Evolutionary conservation across 257 asterid species (phyloP), one percentile per base, ranked within the genome.

Genomic region (Solanum acaule): DNA sequence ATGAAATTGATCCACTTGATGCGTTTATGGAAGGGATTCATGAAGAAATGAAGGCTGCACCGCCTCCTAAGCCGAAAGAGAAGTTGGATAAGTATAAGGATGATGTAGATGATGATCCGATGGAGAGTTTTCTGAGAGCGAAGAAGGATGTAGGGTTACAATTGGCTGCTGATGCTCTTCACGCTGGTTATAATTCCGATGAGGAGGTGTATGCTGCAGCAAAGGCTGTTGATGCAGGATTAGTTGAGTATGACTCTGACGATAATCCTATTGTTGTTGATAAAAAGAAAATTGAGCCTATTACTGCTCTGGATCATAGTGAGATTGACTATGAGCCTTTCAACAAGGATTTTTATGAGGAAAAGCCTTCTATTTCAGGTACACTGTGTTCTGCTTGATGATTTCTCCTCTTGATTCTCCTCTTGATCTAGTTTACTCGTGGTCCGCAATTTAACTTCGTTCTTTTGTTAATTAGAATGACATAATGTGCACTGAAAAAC

Each of bases 121-220:
- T 96, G 96, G 98, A 93, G 94, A 96, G 95, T 87, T 97, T 93
- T 88, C 83, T 95, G 92, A 93, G 82, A 86, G 96, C 98, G 31
- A 97, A 97, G 95, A 97, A 95, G 94, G 99, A 97, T 92, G 89
- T 96, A 75, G 98, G 98, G 33, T 91, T 97, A 91, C 98, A 96
- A 86, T 91, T 96, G 93, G 99, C 99, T 83, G 96, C 99, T 16
- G 99, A 97, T 20, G 99, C 95, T 86, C 91, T 97, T 87, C 94
- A 93, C 87, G 99, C 99, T 3, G 99, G 99, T 12, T 97, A 96
- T 88, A 95, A 97, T 93, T 97, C 99, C 6, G 99, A 97, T 2
- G 99, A 97, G 91, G 99, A 97, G 94, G 99, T 97, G 89, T 97
- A 97, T 90, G 99, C 99, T 20, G 98, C 98, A 10, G 99, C 99